These are phyloP conservation scores for Globisporangium paroecandrum DNA, from an alignment of 352 stramenopile species.

Conservation along the genomic window DNA sequence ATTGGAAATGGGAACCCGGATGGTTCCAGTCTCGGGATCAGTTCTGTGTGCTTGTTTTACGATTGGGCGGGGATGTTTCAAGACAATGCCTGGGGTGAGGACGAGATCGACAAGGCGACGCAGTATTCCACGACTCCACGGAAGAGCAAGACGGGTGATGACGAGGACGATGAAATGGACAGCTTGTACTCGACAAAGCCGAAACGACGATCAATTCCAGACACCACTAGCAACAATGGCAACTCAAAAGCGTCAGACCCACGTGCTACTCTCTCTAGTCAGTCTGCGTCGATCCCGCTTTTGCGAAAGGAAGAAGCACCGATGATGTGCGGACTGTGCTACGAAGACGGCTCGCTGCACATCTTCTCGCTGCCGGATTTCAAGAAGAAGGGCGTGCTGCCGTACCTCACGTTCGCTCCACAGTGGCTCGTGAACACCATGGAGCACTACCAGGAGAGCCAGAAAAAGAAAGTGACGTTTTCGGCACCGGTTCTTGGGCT, in stretches of 20 bases:
- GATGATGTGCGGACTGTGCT: slow-evolving; percentile 84
- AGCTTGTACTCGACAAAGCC: slow-evolving; percentile 55
- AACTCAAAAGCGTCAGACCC: slow-evolving; percentile 30
- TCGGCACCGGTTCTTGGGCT: slow-evolving; percentile 62
- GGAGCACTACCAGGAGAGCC: slow-evolving; percentile 52
- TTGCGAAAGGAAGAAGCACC: slow-evolving; percentile 45
- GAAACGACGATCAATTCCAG: slow-evolving; percentile 20
- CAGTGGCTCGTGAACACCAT: slow-evolving; percentile 77
- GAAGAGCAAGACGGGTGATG: slow-evolving; percentile 21
- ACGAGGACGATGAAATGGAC: slow-evolving; percentile 76
- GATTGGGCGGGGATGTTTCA: slow-evolving; percentile 82
- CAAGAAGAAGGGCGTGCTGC: slow-evolving; percentile 73
- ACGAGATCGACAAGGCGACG: slow-evolving; percentile 21
- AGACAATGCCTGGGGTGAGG: slow-evolving; percentile 58
- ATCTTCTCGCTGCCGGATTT: slow-evolving; percentile 84
- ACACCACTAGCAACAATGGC: slow-evolving; percentile 5
- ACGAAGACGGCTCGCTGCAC: slow-evolving; percentile 76
- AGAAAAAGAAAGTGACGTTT: slow-evolving; percentile 54
- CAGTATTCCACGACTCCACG: slow-evolving; percentile 24
- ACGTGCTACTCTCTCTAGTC: background rate
- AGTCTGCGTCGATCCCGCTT: slow-evolving; percentile 44
- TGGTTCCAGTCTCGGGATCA: slow-evolving; percentile 34
- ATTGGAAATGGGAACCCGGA: slow-evolving; percentile 30
- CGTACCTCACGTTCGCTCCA: slow-evolving; percentile 79
- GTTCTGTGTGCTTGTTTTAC: slow-evolving; percentile 76